Base-by-base conservation (phyloP, 2,329 filamentous ascomycete genomes). In the Monosporascus sp. region DNA sequence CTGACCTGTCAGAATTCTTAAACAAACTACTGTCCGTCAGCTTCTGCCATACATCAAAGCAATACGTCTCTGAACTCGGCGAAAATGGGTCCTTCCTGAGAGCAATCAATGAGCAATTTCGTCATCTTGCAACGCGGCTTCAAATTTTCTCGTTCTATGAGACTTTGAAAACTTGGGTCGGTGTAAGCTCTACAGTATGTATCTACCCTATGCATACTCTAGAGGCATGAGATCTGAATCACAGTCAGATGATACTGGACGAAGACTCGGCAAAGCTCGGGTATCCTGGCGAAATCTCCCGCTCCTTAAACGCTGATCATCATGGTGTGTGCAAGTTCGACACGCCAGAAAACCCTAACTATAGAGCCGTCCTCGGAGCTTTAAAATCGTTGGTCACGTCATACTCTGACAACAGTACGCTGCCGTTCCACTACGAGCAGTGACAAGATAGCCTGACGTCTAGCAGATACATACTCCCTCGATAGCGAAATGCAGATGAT, bases 71-170 rank as follows among this genome's bases (percentile, higher is more conserved):
- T 15, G 51, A 54, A 44, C 49, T 56, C 14, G 24, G 25, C 14
- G 52, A 48, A 18, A 25, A 52, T 41, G 49, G 39, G 5, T 24
- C 34, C 2, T 54, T 54, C 36, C 38, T 56, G 7, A 41, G 27
- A 41, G 51, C 17, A 22, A 46, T 52, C 24, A 56, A 56, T 48
- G 54, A 56, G 20, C 52, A 56, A 20, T 56, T 56, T 15, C 52
- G 52, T 3, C 54, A 54, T 22, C 27, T 54, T 37, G 54, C 54
- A 3, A 17, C 52, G 1, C 17, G 25, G 3, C 41, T 56, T 2
- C 52, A 56, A 44, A 56, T 56, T 22, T 54, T 56, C 36, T 54
- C 52, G 5, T 56, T 56, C 37, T 52, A 56, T 39, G 54, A 56
- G 48, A 54, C 51, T 15, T 18, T 56, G 6, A 38, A 51, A 15